Base-by-base conservation (phyloP, 345 rosid genomes). In the Garcia nutans region DNA sequence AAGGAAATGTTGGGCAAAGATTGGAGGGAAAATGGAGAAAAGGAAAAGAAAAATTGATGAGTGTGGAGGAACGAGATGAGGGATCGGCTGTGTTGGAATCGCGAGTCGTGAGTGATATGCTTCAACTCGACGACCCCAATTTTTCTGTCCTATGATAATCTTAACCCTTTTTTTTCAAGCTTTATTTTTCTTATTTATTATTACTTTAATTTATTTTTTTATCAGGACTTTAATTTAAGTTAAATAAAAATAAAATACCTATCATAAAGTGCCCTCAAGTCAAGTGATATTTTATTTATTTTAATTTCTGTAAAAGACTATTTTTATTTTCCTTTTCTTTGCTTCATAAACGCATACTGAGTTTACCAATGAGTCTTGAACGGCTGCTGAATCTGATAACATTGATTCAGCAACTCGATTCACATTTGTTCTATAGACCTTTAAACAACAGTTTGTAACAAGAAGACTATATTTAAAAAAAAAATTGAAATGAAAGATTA, bases 31-130 rank as follows among this genome's bases (percentile, higher is more conserved):
- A 47, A 68, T 24, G n/a, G 17, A 50, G 58, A 16, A 68, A 24
- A 37, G 0, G 41, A 58, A 19, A 66, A 22, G n/a, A 5, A 54
- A 42, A 42, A 65, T 42, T 8, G 70, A 9, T 44, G 55, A 44
- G 52, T 44, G 71, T 28, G 37, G 60, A 52, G 17, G 23, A 50
- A 69, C 44, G 60, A 69, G 23, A 54, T 15, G n/a, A 67, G 71
- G 71, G 71, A 67, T 67, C 71, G 71, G 72, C 44, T 69, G 72
- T 50, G 72, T 52, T 50, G 59, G 71, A 50, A 50, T 69, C 60
- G 72, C 56, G 72, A 69, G 10, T 69, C 72, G 60, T 60, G 60
- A 69, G 72, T 47, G 55, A 45, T 67, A 44, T 68, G 71, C 20
- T 24, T 45, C 71, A 67, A 67, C 71, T 67, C 71, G 33, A 50